Base-by-base conservation (phyloP, 371 early-diverging fungal genomes). In the Actinomortierella wolfii region DNA sequence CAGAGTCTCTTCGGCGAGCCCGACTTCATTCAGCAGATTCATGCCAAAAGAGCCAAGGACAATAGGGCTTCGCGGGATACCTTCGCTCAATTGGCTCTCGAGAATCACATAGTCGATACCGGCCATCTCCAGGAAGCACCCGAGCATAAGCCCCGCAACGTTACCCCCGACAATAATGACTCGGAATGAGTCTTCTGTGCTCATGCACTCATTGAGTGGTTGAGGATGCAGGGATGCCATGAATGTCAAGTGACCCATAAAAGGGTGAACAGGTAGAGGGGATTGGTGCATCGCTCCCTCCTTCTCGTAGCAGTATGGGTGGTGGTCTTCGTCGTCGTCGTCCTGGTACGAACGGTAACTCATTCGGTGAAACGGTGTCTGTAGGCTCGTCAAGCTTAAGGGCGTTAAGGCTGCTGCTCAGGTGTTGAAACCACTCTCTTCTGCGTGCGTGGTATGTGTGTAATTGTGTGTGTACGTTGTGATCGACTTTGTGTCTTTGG, bases 31-130 rank as follows among this genome's bases (percentile, higher is more conserved):
- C 3, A 61, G 48, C 43, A 61, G 25, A 21, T 61, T 61, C 50
- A 61, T 28, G 17, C 39, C 61, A 49, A 61, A 61, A 23, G 61
- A 54, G 42, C 61, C 61, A 29, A 61, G 46, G 6, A 61, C 61
- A 42, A 41, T 55, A 9, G 28, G 39, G 41, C 26, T 23, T 13
- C n/a, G 46, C 0, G 48, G 13, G 39, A 50, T 13, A 6, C 55
- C 56, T 20, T 55, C 40, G 20, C 18, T 14, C 41, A 39, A 42
- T 18, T 50, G 11, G 21, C 56, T 54, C 18, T 61, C 61, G n/a
- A 61, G 55, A 29, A 61, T 50, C 6, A 61, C 29, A n/a, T 42
- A 54, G 24, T 61, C 54, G 51, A 61, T 42, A 7, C 50, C 28
- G 9, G 55, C 42, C 3, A 48, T 28, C 17, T 55, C 29, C 14